Evolutionary conservation across 2,329 filamentous ascomycete species (phyloP), one percentile per base, ranked within the genome.

Genomic region (Acarospora socialis): DNA sequence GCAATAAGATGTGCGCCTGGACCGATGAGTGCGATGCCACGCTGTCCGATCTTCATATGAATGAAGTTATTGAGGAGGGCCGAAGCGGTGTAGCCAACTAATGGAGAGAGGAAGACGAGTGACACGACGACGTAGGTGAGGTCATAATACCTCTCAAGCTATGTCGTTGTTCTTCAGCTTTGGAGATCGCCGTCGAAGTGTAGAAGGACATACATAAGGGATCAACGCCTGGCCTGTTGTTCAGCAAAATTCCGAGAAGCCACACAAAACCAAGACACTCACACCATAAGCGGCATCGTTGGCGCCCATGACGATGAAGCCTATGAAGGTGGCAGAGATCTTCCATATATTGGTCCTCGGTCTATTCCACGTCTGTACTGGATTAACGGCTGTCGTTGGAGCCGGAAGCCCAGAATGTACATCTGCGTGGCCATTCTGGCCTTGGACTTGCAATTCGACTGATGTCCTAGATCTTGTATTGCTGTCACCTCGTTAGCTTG

Each of bases 11-110:
- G 75, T 43, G 64, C 70, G 7, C 61, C 36, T 0, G 79, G 74
- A 0, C 65, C 73, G 4, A 82, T 50, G 30, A 81, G 47, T 7
- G 79, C 77, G 7, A 84, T 67, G 7, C 81, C 81, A 10, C 77
- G 67, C 47, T 81, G 79, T 21, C 81, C 81, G 16, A 57, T 31
- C 3, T 34, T 41, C 13, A 46, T 40, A 44, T 65, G 61, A 23
- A 65, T 50, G 10, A 37, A 39, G 34, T 63, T 57, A 36, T 61
- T 63, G 16, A 61, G 41, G n/a, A 65, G 39, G 3, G 62, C 61
- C 1, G 62, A 56, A 3, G 54, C 35, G 7, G 56, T 59, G 44
- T 65, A 66, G 4, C 62, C 62, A 2, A 56, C 49, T 16, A 65
- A 53, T 0, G 62, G 61, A 5, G 60, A 55, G 9, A 66, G 55